Percentiles rank a stretch among this genome's conserved stretches.
These are phyloP conservation scores for Cyclotella choctawhatcheeana DNA, from an alignment of 108 stramenopile genomes.

Conservation along the genomic window DNA sequence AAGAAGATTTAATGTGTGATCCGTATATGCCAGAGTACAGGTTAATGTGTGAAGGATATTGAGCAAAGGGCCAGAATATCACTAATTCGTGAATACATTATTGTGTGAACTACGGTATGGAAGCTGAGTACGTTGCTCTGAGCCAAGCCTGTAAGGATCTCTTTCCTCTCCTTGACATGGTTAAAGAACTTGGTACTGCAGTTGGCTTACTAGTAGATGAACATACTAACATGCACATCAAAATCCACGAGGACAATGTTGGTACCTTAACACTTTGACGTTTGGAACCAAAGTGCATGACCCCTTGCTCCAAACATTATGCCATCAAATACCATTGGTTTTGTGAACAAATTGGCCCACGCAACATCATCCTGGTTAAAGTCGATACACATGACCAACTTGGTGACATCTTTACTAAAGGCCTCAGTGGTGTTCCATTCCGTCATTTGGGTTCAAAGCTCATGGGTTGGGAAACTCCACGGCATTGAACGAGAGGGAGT, in stretches of 20 bases:
- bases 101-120: no score
- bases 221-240: constrained; percentile 7
- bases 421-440: not conserved
- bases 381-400: constrained; percentile 7
- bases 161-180: not conserved
- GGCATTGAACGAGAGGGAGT: not conserved
- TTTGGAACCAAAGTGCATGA: constrained; percentile 9
- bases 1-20: no score
- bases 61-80: no score
- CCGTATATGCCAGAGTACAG: no score
- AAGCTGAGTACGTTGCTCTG: constrained; percentile 45
- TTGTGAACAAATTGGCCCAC: constrained; percentile 1
- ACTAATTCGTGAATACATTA: no score
- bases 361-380: constrained; percentile 1
- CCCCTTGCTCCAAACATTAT: constrained; percentile 11
- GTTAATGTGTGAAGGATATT: no score
- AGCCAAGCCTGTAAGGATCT: constrained; percentile 5
- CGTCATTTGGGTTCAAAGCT: not conserved
- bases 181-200: not conserved
- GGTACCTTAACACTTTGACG: not conserved
- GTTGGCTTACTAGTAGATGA: not conserved
- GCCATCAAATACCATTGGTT: constrained; percentile 16
- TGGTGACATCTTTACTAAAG: constrained; percentile 19
- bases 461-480: not conserved
- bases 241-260: constrained; percentile 8